Evolutionary conservation across 257 asterid species (phyloP).

Genomic region (Solanum pinnatisectum): DNA sequence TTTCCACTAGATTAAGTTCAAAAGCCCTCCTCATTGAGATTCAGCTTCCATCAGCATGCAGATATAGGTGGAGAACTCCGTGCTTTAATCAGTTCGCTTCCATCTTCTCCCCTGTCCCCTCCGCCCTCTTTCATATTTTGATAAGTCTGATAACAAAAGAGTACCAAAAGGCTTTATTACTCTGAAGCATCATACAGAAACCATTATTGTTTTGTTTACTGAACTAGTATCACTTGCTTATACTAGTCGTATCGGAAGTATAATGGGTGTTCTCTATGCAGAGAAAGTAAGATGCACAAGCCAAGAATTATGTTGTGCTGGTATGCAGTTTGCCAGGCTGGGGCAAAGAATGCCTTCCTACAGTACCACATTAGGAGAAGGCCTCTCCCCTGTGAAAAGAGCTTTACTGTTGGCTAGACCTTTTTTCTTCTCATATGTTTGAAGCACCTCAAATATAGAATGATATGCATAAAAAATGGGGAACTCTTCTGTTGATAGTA

Average conservation of each 20-base stretch:
- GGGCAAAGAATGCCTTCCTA: background rate
- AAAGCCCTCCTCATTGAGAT: background rate
- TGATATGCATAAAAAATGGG: background rate
- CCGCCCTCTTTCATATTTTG: background rate
- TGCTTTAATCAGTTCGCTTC: background rate
- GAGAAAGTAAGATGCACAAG: background rate
- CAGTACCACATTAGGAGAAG: background rate
- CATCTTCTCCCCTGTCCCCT: background rate
- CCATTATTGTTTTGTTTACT: background rate
- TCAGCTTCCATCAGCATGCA: background rate
- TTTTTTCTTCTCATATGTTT: background rate
- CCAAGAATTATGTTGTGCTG: background rate
- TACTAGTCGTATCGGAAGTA: background rate
- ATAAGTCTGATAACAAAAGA: background rate
- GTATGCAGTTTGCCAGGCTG: background rate
- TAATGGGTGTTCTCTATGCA: background rate
- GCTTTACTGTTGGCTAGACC: background rate
- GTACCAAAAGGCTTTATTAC: background rate
- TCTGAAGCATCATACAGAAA: background rate
- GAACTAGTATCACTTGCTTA: background rate
- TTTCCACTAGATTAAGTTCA: background rate
- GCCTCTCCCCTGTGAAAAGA: background rate
- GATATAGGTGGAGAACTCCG: background rate
- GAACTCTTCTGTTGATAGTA: background rate
- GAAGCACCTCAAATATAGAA: background rate